These are phyloP conservation scores for Paecilomyces sp. DNA, from an alignment of 2,329 filamentous ascomycete genomes.

Conservation along the genomic window DNA sequence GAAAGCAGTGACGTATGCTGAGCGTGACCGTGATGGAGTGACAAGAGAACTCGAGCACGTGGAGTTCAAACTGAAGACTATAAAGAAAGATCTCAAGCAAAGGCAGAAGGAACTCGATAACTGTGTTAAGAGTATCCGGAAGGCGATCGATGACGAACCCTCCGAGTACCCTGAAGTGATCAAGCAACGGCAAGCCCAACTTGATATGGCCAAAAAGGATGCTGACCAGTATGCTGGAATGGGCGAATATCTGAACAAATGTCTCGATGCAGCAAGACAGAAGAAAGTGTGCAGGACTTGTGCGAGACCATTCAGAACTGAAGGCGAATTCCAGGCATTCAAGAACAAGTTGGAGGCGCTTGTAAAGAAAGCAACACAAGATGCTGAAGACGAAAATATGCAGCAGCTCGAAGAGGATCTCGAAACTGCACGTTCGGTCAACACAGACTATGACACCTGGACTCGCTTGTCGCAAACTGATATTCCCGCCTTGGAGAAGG, in stretches of 20 bases:
- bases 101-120: conserved; percentile 56
- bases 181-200: conserved; percentile 43
- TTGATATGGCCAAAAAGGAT: conserved; percentile 53
- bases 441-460: conserved; percentile 67
- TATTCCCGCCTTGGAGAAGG: conserved; percentile 60
- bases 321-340: conserved; percentile 56
- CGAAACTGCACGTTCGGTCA: conserved; percentile 55
- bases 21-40: conserved; percentile 62
- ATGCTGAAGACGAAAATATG: conserved; percentile 56
- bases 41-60: conserved; percentile 69
- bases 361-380: conserved; percentile 44
- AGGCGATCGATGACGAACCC: conserved; percentile 48
- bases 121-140: conserved; percentile 56
- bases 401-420: conserved; percentile 56
- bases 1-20: conserved; percentile 54
- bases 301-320: conserved; percentile 56
- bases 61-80: conserved; percentile 63
- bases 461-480: conserved; percentile 60
- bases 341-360: conserved; percentile 57
- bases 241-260: conserved; percentile 64
- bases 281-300: conserved; percentile 74
- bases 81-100: conserved; percentile 57
- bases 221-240: conserved; percentile 61
- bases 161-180: conserved; percentile 47
- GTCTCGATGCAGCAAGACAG: conserved; percentile 57